phyloP scores from a whole-genome alignment of 1,284 basidiomycete species.

The Wallemia hederae region DNA sequence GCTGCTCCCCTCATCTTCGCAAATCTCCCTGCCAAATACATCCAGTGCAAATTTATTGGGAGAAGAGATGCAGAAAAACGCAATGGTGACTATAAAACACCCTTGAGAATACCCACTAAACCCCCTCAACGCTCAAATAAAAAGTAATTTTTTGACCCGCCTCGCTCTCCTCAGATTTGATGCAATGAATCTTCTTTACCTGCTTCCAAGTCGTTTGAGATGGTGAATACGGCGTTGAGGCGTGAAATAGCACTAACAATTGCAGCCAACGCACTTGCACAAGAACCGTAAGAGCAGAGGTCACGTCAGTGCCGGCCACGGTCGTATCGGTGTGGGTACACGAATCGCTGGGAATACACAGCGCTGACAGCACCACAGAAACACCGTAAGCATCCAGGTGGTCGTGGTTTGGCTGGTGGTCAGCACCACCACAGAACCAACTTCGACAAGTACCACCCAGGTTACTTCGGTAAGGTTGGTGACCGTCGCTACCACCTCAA shows the following conservation, averaged over 20 bases:
- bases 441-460: constrained; percentile 33
- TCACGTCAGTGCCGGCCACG: constrained; percentile 59
- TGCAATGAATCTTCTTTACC: not conserved
- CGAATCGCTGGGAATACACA: not conserved
- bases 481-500: constrained; percentile 96
- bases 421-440: constrained; percentile 89
- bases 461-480: constrained; percentile 99
- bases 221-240: not conserved
- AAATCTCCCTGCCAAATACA: too few species aligned
- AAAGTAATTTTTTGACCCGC: not conserved
- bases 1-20: too few species aligned
- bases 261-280: constrained; percentile 54
- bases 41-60: too few species aligned
- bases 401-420: constrained; percentile 99
- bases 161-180: not conserved
- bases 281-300: constrained; percentile 97
- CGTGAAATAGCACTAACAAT: not conserved
- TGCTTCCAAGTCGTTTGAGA: not conserved
- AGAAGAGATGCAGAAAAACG: too few species aligned
- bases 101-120: too few species aligned
- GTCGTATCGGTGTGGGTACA: constrained; percentile 15
- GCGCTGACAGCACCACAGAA: constrained; percentile 98
- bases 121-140: too few species aligned
- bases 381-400: constrained; percentile 98
- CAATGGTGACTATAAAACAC: too few species aligned